Evolutionary conservation across 768 basidiomycete species (phyloP).

Genomic region (Tricholoma sp.): DNA sequence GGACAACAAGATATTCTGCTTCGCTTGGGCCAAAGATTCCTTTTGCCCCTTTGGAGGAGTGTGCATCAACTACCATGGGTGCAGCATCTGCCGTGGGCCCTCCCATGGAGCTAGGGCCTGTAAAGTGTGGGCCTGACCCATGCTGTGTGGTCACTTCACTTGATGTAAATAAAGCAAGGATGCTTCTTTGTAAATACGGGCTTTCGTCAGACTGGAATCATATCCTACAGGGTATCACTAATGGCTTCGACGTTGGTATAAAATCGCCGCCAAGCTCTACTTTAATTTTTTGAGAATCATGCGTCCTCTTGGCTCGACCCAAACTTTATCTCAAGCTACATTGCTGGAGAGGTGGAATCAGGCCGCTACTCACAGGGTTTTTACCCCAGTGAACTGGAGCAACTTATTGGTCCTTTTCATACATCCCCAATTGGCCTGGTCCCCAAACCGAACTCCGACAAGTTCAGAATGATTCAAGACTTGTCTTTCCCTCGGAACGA

Average conservation of each 20-base stretch:
- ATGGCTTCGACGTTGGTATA: neutral
- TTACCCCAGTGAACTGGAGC: no score
- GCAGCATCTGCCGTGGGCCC: neutral
- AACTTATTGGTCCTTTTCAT: no score
- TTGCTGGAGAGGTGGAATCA: neutral
- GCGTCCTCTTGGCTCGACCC: neutral
- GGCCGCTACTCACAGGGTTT: neutral
- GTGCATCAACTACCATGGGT: no score
- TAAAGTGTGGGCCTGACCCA: neutral
- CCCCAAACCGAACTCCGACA: neutral
- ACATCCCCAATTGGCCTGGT: no score
- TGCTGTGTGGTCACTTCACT: neutral
- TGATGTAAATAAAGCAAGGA: neutral
- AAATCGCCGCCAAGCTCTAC: neutral
- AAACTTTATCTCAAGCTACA: neutral
- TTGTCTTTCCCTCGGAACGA: constrained; percentile 24
- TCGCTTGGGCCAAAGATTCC: no score
- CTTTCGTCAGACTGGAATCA: neutral
- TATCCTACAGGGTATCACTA: no score
- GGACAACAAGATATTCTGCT: no score
- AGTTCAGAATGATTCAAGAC: no score
- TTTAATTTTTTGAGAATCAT: neutral
- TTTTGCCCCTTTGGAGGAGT: no score
- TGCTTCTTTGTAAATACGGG: no score
- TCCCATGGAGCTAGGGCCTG: neutral